A percentile compares a stretch with the other conserved stretches of the same genome.
These are phyloP conservation scores for Nakazawaea ambrosiae DNA, from an alignment of 805 yeast species.

Conservation along the genomic window DNA sequence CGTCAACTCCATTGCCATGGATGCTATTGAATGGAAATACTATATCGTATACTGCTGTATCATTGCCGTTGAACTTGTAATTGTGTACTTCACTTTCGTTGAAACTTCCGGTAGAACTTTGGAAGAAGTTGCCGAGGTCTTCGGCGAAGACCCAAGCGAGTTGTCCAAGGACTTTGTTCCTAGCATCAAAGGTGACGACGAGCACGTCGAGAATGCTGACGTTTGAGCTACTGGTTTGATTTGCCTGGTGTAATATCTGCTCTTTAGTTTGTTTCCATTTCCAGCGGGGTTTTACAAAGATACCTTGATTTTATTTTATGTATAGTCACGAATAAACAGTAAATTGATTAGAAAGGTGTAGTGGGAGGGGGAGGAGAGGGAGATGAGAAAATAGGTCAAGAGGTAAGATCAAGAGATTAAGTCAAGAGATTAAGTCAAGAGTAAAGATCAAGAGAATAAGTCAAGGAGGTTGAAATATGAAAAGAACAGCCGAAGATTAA, in stretches of 20 bases:
- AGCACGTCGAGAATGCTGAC: conserved; percentile 16
- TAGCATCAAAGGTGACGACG: conserved; percentile 16
- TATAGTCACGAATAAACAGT: no score
- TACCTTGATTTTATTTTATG: no score
- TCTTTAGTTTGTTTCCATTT: neutral
- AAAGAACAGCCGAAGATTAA: no score
- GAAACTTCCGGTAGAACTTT: conserved; percentile 31
- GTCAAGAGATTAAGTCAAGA: no score
- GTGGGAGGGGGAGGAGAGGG: neutral
- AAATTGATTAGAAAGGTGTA: no score
- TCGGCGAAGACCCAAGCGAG: conserved; percentile 21
- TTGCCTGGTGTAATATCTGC: neutral
- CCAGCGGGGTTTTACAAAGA: no score
- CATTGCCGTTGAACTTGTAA: conserved; percentile 20
- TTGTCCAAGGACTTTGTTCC: conserved; percentile 20
- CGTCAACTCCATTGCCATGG: conserved; percentile 30
- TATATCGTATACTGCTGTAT: conserved; percentile 28
- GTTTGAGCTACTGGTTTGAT: neutral
- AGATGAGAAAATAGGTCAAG: neutral
- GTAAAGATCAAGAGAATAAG: no score
- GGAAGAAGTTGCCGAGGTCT: conserved; percentile 32
- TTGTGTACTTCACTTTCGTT: conserved; percentile 26
- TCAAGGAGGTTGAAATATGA: no score
- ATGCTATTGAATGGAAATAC: conserved; percentile 27
- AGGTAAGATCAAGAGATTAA: no score